These are phyloP conservation scores for Cucumis sativus DNA, from an alignment of 306 rosid genomes.

Conservation along the genomic window DNA sequence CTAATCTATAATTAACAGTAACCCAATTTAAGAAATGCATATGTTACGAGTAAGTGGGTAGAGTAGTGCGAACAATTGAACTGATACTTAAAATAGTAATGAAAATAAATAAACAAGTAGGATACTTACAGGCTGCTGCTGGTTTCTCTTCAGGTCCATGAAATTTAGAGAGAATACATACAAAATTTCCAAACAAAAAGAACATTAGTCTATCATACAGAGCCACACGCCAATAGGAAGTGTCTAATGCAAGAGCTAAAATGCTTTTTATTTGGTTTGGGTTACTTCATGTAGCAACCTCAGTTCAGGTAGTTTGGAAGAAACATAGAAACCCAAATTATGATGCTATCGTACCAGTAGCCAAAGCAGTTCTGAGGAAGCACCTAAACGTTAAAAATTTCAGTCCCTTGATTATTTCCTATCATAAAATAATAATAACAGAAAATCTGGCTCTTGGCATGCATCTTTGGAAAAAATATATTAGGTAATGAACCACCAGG, in stretches of 20 bases:
- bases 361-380: not conserved
- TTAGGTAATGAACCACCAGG: not conserved
- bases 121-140: slow-evolving; percentile 73
- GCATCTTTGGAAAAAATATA: not conserved
- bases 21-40: not conserved
- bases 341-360: not conserved
- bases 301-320: not conserved
- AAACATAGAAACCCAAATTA: not conserved
- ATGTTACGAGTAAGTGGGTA: not conserved
- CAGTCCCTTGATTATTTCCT: not conserved
- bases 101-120: not conserved
- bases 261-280: not conserved
- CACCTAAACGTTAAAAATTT: not conserved
- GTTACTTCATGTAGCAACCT: not conserved
- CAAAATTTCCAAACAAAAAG: slow-evolving; percentile 15
- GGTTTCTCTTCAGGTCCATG: slow-evolving; percentile 78
- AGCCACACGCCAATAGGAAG: not conserved
- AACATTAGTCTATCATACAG: slow-evolving; percentile 20
- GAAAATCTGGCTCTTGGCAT: not conserved
- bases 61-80: not conserved
- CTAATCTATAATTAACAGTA: not conserved
- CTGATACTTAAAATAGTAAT: not conserved
- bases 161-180: slow-evolving; percentile 27
- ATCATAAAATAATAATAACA: not conserved
- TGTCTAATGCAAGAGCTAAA: not conserved